phyloP scores from a whole-genome alignment of 2,329 filamentous ascomycete genomes.

The Endocalyx cinctus region DNA sequence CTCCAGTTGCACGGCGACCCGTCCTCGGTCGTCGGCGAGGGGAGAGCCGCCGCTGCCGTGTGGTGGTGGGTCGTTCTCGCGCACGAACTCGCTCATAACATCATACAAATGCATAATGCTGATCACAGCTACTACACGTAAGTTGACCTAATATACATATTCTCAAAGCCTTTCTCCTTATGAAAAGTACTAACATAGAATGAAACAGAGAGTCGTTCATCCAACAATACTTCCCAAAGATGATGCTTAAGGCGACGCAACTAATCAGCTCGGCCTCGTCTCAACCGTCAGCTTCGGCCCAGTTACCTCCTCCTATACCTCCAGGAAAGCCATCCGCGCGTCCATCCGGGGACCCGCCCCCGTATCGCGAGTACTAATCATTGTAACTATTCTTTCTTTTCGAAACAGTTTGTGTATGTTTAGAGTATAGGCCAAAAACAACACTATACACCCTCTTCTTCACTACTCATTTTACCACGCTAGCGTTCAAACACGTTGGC shows the following conservation, averaged over 20 bases:
- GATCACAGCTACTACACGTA: constrained; percentile 80
- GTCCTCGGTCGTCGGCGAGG: constrained; percentile 41
- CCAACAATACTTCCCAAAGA: constrained; percentile 69
- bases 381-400: too few species aligned
- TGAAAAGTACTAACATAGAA: constrained; percentile 11
- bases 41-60: constrained; percentile 63
- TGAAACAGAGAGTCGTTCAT: constrained; percentile 65
- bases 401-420: too few species aligned
- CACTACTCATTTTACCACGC: too few species aligned
- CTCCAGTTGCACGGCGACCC: constrained; percentile 66
- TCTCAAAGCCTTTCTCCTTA: neutral
- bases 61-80: constrained; percentile 97
- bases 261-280: constrained; percentile 7
- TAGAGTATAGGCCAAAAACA: too few species aligned
- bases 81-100: constrained; percentile 92
- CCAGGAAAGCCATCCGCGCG: constrained; percentile 1
- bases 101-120: constrained; percentile 72
- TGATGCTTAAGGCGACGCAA: constrained; percentile 50
- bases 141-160: constrained; percentile 22
- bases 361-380: constrained; percentile 13
- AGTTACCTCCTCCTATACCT: constrained; percentile 1
- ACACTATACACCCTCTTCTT: too few species aligned
- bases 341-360: constrained; percentile 6
- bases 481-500: too few species aligned
- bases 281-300: constrained; percentile 1